Base-by-base conservation (phyloP, 1,284 basidiomycete species). In the Tilletia indica region DNA sequence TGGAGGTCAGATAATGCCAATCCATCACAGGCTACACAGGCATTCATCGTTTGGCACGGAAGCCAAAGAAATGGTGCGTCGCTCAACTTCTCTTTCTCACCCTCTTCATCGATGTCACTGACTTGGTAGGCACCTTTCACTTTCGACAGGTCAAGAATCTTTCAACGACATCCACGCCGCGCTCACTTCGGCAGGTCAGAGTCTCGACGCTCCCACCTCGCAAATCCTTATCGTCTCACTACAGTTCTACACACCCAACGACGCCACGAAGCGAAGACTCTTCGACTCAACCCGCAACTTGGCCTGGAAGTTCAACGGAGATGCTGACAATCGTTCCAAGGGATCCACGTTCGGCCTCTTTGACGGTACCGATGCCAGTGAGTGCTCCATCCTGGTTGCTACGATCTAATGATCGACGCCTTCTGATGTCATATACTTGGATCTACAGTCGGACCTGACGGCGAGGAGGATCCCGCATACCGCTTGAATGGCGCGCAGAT, bases 351-450 rank as follows among this genome's bases (percentile, higher is more conserved):
- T 58, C 21, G 56, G 56, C 34, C 56, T 58, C 21, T 58, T 58
- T 58, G 56, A 58, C 25, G 56, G 56, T 14, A 58, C 56, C 21
- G 56, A 58, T 34, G 56, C 56, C 25, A 58, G 56, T 58, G 56
- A n/a, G 56, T 58, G 1, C 19, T 54, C 51, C n/a, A 16, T 3
- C 51, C 14, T 45, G 42, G 9, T 45, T 45, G 25, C 51, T 9
- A 12, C n/a, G 8, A n/a, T 9, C 51, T 19, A 8, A 8, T 54
- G 51, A 11, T 19, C 1, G 2, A n/a, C 19, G 19, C 9, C n/a
- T 54, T 54, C 25, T 54, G 51, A 31, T n/a, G n/a, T 45, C 42
- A 58, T 31, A 58, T 11, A 5, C 34, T 31, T 12, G 16, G 9
- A 31, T 12, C 14, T 34, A 25, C 56, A 58, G 56, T 58, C 25